These are phyloP conservation scores for Hyaloscypha bicolor DNA, from an alignment of 495 filamentous ascomycete species.

Conservation along the genomic window DNA sequence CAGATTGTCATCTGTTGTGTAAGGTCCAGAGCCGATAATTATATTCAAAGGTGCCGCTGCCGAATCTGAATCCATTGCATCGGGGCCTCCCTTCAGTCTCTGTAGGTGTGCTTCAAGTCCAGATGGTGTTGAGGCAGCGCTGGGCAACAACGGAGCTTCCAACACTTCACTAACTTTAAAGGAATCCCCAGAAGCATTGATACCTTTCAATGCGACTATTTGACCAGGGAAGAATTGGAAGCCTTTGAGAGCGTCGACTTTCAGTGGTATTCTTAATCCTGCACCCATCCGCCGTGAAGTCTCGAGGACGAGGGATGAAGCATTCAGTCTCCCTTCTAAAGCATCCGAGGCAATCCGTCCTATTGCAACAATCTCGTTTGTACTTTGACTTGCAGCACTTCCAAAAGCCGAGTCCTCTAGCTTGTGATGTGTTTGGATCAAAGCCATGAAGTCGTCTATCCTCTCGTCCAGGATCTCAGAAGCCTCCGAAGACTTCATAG, in stretches of 20 bases:
- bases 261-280: constrained; percentile 77
- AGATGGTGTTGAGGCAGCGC: constrained; percentile 62
- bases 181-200: constrained; percentile 82
- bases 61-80: constrained; percentile 57
- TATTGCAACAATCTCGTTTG: constrained; percentile 84
- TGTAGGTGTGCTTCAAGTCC: constrained; percentile 65
- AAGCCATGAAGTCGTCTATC: constrained; percentile 80
- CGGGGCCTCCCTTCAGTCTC: constrained; percentile 60
- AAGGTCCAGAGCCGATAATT: constrained; percentile 81
- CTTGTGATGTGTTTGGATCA: constrained; percentile 73
- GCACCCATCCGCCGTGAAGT: constrained; percentile 83
- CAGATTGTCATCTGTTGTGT: constrained; percentile 88
- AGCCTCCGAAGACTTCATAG: constrained; percentile 89
- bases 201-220: constrained; percentile 83
- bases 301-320: constrained; percentile 82
- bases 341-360: constrained; percentile 89
- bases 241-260: constrained; percentile 65
- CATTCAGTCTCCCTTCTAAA: constrained; percentile 79
- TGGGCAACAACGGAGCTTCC: constrained; percentile 68
- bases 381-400: constrained; percentile 80
- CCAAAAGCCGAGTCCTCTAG: constrained; percentile 84
- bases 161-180: constrained; percentile 82
- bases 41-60: constrained; percentile 68
- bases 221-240: constrained; percentile 94
- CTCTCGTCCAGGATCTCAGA: constrained; percentile 93